Evolutionary conservation across 768 basidiomycete genomes (phyloP), one percentile per base, ranked within the genome.

Genomic region (Lactarius tabidus): DNA sequence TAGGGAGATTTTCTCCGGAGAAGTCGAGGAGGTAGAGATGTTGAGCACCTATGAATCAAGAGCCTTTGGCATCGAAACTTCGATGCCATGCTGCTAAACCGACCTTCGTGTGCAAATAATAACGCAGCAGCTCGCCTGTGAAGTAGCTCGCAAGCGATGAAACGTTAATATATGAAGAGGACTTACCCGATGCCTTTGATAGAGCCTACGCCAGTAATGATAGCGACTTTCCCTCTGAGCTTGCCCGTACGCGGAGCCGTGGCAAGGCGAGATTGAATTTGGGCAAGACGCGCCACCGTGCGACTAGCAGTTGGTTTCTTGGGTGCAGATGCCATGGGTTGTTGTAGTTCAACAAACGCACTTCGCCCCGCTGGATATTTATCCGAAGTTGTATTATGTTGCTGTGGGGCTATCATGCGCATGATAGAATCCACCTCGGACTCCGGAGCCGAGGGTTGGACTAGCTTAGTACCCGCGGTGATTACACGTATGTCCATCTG

Each of bases 161-260:
- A 55, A 43, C 59, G 6, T 45, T n/a, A 65, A 62, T 62, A 54
- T 53, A 53, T 41, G 48, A 28, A 28, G 28, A 35, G 35, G 3
- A 64, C 84, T 69, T 76, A 95, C 89, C 95, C 95, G 66, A 97
- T 97, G 20, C 95, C 95, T 73, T 88, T 87, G 69, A 89, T 72
- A 23, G 92, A 94, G 35, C 90, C 89, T 35, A 89, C 93, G 20
- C 95, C 95, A 0, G 95, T 96, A 70, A 96, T 83, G 62, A 96
- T 81, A 70, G 89, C 91, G 29, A 95, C 91, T 75, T 93, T 95
- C 67, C 81, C 85, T 72, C 80, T 81, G 68, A 95, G 80, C 70
- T 85, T 81, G 23, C 76, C 78, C 33, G 79, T 76, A 48, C 87
- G 81, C 35, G 85, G 79, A 26, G 84, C 71, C 31, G 74, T 78